Evolutionary conservation across 208 protist genomes (phyloP).

Genomic region (Wallacemonas rigidus): DNA sequence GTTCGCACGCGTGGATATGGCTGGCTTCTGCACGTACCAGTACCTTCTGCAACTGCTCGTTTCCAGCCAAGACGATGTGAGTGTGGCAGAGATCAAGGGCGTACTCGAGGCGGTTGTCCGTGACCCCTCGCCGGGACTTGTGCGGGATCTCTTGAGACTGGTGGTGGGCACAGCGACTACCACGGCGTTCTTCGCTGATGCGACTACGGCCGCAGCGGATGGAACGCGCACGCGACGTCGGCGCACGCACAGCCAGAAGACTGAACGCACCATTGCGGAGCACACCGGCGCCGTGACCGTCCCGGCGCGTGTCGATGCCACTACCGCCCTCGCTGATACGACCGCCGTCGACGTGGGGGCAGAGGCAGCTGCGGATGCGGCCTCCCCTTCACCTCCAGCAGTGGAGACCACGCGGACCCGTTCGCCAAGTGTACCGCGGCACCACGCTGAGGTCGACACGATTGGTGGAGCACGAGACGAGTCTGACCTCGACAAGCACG

Average conservation of each 20-base stretch:
- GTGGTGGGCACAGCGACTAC: constrained; percentile 14
- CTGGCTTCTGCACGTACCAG: constrained; percentile 7
- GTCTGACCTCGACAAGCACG: too few relatives aligned
- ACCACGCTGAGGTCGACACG: not conserved
- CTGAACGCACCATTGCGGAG: not conserved
- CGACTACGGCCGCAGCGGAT: not conserved
- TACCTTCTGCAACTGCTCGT: constrained; percentile 12
- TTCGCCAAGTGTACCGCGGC: not conserved
- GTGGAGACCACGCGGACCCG: constrained; percentile 4
- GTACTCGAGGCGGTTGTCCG: constrained; percentile 23
- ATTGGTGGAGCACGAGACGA: too few relatives aligned
- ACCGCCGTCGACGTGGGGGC: too few relatives aligned
- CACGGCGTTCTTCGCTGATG: not conserved
- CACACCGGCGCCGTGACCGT: not conserved
- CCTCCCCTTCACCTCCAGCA: not conserved
- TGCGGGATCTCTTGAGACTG: constrained; percentile 24
- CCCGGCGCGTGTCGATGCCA: not conserved
- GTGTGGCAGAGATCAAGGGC: constrained; percentile 1
- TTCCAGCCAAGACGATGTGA: constrained; percentile 3
- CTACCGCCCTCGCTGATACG: too few relatives aligned
- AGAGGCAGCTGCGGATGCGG: not conserved
- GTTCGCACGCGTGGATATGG: constrained; percentile 3
- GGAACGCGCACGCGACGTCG: not conserved
- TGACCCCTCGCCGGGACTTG: constrained; percentile 16
- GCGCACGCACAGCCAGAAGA: not conserved